phyloP scores from a whole-genome alignment of 1,284 basidiomycete species.

The Termitomyces sp. region DNA sequence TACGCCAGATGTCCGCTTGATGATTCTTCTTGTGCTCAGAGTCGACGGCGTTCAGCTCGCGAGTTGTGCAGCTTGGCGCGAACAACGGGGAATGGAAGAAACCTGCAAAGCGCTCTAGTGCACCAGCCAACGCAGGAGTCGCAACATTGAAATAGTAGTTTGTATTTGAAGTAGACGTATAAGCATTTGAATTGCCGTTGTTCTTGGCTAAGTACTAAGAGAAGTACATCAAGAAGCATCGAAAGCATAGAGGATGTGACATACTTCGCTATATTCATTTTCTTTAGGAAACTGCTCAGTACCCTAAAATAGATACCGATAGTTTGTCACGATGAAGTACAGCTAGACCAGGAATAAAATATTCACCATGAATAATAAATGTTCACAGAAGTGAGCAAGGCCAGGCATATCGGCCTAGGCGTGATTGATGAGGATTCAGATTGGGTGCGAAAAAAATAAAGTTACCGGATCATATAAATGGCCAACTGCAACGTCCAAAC shows the following conservation, averaged over 20 bases:
- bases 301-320: conserved; percentile 41
- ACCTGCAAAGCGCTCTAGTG: conserved; percentile 86
- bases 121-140: conserved; percentile 79
- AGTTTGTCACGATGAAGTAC: not conserved
- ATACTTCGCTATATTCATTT: conserved; percentile 86
- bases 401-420: conserved; percentile 79
- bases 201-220: conserved; percentile 82
- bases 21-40: conserved; percentile 99
- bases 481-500: conserved; percentile 93
- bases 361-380: conserved; percentile 90
- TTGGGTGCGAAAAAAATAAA: not conserved
- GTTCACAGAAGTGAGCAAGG: conserved; percentile 92
- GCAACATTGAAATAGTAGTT: conserved; percentile 93
- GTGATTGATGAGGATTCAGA: conserved; percentile 5
- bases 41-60: conserved; percentile 96
- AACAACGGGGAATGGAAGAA: conserved; percentile 97
- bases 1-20: conserved; percentile 94
- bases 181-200: conserved; percentile 92
- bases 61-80: conserved; percentile 82
- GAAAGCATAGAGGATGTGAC: conserved; percentile 7
- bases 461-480: conserved; percentile 91
- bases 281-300: conserved; percentile 83
- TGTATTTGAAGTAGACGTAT: conserved; percentile 90
- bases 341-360: not conserved
- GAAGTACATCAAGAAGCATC: not conserved